Conservation (phyloP, 2,329 filamentous ascomycete species). For the Pestalotiopsis sp. region DNA sequence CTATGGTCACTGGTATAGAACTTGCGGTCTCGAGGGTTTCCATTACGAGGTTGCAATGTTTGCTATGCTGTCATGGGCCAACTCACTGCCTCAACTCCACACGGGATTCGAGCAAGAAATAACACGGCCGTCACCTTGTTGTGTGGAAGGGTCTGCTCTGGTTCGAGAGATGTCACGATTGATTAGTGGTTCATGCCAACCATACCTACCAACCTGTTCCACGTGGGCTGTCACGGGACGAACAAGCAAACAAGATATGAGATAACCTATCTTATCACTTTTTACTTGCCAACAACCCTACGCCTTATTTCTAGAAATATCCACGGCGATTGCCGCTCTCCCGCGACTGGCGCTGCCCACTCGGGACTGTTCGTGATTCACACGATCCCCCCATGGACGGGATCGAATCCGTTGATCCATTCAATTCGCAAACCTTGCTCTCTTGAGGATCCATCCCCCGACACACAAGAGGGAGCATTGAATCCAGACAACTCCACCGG, state of each 20-base stretch:
- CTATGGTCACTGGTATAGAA: no score
- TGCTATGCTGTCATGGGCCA: background rate
- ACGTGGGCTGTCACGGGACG: background rate
- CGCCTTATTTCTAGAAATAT: background rate
- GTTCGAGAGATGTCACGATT: background rate
- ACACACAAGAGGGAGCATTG: background rate
- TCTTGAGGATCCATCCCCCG: background rate
- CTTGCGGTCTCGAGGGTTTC: no score
- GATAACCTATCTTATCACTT: background rate
- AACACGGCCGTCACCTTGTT: background rate
- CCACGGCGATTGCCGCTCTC: background rate
- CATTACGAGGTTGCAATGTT: background rate
- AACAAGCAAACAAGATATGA: background rate
- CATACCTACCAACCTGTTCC: background rate
- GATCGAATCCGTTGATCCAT: background rate
- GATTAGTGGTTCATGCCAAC: background rate
- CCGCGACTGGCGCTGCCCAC: background rate
- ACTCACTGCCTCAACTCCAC: background rate
- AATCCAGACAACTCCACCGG: background rate
- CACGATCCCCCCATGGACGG: background rate
- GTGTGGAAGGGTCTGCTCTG: no score
- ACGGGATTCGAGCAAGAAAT: background rate
- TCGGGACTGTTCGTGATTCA: background rate
- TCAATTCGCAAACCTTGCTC: background rate
- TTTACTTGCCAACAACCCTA: background rate